Base-by-base conservation (phyloP, 305 asterid genomes). In the Rubia tinctorum region DNA sequence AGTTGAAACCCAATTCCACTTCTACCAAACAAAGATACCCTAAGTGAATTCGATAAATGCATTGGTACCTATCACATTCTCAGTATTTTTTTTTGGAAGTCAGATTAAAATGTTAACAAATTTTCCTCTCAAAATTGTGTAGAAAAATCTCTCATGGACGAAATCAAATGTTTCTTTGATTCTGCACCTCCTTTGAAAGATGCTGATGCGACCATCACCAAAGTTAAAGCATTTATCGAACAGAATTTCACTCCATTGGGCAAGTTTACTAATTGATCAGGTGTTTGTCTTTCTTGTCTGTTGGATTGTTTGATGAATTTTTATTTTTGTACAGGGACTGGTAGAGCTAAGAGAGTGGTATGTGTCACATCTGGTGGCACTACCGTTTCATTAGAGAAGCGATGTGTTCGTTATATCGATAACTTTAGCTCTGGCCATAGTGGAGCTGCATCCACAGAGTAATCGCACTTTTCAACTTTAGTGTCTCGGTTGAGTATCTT, bases 321-420 rank as follows among this genome's bases (percentile, higher is more conserved):
- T 14, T 78, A 30, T 77, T 74, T 25, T 79, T 73, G n/a, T 58
- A 23, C 81, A 88, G 95, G 75, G 49, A 75, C 72, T 64, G 88
- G 80, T 79, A 82, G 75, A 64, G 66, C 76, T 73, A 64, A 68
- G 6, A 87, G 93, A 84, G 87, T 92, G 66, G 97, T 89, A 45
- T 91, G 96, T 73, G 88, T 94, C 79, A 91, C 99, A 79, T 92
- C 98, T 76, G 98, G 99, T 66, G 97, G 99, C 73, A 94, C 99
- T 73, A 89, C 97, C 11, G 98, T 94, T 80, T 97, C 99, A 75
- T 82, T 94, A 81, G 99, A 94, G 76, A 91, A 82, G 69, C 85
- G 89, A 18, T 91, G 97, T 79, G 99, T 94, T 77, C 98, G 98
- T 73, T 94, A 83, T 74, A 91, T 94, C 63, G 97, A 94, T 84